Conservation (phyloP, 345 rosid species). For the Gossypium rotundifolium region DNA sequence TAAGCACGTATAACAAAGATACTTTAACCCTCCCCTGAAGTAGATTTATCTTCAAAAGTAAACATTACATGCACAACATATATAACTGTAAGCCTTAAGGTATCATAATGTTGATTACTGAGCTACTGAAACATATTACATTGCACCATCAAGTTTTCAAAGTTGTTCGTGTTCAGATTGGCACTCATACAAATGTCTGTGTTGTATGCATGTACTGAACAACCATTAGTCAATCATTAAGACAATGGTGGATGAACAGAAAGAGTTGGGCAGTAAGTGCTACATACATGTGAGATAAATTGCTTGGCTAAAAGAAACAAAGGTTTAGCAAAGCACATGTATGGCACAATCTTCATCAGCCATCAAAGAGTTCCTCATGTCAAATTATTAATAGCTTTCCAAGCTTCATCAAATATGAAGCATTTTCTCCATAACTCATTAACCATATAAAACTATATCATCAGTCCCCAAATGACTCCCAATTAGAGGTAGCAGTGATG, state of each 20-base stretch:
- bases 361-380: background rate
- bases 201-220: background rate
- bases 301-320: constrained; percentile 3
- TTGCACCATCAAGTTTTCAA: background rate
- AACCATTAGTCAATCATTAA: background rate
- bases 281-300: background rate
- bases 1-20: no score
- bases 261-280: background rate
- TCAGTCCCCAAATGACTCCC: background rate
- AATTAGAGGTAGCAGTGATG: background rate
- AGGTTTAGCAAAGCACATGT: background rate
- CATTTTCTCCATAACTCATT: background rate
- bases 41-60: background rate
- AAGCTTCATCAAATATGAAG: background rate
- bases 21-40: background rate
- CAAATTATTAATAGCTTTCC: background rate
- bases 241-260: background rate
- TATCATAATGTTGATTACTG: background rate
- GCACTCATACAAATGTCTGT: background rate
- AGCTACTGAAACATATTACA: background rate
- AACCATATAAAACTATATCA: background rate
- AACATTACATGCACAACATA: background rate
- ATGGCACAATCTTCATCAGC: background rate
- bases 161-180: background rate
- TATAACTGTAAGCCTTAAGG: background rate